These are phyloP conservation scores for Flammula alnicola DNA, from an alignment of 1,284 basidiomycete species.

Conservation along the genomic window DNA sequence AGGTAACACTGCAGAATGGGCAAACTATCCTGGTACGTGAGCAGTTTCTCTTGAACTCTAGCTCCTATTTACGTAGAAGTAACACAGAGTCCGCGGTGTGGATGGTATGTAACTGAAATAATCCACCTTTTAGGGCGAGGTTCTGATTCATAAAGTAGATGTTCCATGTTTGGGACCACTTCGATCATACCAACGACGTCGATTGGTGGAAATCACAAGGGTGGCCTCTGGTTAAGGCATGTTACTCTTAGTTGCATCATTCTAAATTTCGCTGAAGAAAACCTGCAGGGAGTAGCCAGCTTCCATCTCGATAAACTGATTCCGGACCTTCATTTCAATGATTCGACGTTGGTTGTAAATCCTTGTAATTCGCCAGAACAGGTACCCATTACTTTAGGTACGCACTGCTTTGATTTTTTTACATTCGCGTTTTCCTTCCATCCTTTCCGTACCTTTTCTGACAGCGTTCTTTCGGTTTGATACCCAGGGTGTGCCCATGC, in stretches of 20 bases:
- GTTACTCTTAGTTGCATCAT: background rate
- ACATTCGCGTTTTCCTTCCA: too few species aligned
- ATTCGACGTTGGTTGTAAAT: slow-evolving; percentile 66
- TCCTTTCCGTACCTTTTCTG: too few species aligned
- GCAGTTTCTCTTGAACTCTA: background rate
- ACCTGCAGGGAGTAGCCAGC: slow-evolving; percentile 57
- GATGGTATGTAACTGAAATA: slow-evolving; percentile 55
- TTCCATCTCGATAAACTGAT: slow-evolving; percentile 77
- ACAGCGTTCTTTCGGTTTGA: background rate
- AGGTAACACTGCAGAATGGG: slow-evolving; percentile 62
- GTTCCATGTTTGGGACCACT: slow-evolving; percentile 79
- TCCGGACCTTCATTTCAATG: slow-evolving; percentile 65
- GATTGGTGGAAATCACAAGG: slow-evolving; percentile 73
- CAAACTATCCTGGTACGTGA: slow-evolving; percentile 68
- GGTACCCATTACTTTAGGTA: slow-evolving; percentile 68
- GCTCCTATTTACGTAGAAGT: background rate
- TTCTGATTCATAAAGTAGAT: slow-evolving; percentile 46
- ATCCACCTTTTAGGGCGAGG: background rate
- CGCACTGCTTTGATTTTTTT: too few species aligned
- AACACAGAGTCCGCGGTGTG: slow-evolving; percentile 63
- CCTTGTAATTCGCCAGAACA: slow-evolving; percentile 83
- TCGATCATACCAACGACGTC: slow-evolving; percentile 70
- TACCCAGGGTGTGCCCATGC: slow-evolving; percentile 66
- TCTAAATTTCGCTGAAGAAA: background rate
- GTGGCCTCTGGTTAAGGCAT: slow-evolving; percentile 73